Base-by-base conservation (phyloP, 805 yeast species). In the Wickerhamiella parazyma region DNA sequence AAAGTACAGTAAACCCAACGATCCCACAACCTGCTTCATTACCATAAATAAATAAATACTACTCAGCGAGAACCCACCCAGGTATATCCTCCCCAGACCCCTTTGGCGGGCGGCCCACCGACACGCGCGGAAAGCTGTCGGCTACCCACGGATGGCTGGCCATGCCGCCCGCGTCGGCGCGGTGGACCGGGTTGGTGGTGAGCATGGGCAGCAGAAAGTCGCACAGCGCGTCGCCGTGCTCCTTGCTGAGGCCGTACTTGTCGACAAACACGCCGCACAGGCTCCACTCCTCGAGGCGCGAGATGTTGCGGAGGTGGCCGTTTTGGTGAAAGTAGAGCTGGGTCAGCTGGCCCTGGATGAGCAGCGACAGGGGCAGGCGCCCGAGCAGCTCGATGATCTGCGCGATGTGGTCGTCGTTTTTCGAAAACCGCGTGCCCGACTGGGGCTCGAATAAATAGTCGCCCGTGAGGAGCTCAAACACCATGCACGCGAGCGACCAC, bases 161-260 rank as follows among this genome's bases (percentile, higher is more conserved):
- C 76, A 86, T 72, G 3, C 95, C 95, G 16, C 97, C 98, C 1
- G 97, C 97, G 64, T 91, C 98, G 11, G 89, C 89, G 51, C 99
- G 70, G 44, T 64, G 60, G 47, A 73, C 78, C 1, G 98, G 97
- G 58, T 80, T 83, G 17, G 84, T 61, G 17, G 69, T 59, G 37
- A 91, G 67, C 95, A 91, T 84, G 7, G 96, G 95, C 37, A 72
- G 59, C 48, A 91, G 63, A 55, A 91, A 86, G 52, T 77, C 84
- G 7, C 87, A 63, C 36, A 91, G 71, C 45, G 76, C 80, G 34
- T 70, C 67, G 3, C 95, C 85, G 44, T 82, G 91, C 10, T 66
- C 65, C 19, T 70, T 72, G 24, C 73, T 60, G 57, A 80, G 76
- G 51, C 79, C 80, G 62, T 91, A 91, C 63, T 91, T 91, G 55